Evolutionary conservation across 2,329 filamentous ascomycete genomes (phyloP).

Genomic region (Aspergillus spinulosporus): DNA sequence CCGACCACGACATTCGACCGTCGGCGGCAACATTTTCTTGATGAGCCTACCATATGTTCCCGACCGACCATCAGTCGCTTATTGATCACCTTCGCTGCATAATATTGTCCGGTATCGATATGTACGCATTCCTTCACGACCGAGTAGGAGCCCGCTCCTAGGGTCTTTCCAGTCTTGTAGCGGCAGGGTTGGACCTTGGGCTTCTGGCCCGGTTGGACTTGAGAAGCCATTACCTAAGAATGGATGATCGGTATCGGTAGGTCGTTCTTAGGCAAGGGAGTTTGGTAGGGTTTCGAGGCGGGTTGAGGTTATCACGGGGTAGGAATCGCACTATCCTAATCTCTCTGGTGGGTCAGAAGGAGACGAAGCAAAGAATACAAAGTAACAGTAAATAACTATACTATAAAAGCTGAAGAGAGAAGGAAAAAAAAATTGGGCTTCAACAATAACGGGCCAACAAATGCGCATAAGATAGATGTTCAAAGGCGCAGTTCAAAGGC

Average conservation of each 20-base stretch:
- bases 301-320: not conserved
- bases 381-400: not conserved
- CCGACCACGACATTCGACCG: slow-evolving; percentile 1
- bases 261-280: not conserved
- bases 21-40: not conserved
- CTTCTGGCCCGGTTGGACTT: slow-evolving; percentile 32
- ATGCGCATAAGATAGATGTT: not conserved
- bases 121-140: slow-evolving; percentile 99
- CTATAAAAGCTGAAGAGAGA: not conserved
- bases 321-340: not conserved
- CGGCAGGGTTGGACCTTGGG: slow-evolving; percentile 88
- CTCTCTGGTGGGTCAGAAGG: not conserved
- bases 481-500: not conserved
- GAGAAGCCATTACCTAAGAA: slow-evolving; percentile 33
- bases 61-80: slow-evolving; percentile 96
- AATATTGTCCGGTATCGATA: slow-evolving; percentile 95
- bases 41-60: slow-evolving; percentile 81
- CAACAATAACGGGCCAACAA: not conserved
- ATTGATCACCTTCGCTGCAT: slow-evolving; percentile 99
- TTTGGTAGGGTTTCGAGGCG: not conserved
- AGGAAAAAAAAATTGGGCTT: not conserved
- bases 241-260: not conserved
- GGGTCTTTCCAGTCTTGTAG: slow-evolving; percentile 98
- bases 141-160: slow-evolving; percentile 94
- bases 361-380: not conserved